Evolutionary conservation across 257 asterid species (phyloP), one percentile per base, ranked within the genome.

Genomic region (Nicotiana tabacum): DNA sequence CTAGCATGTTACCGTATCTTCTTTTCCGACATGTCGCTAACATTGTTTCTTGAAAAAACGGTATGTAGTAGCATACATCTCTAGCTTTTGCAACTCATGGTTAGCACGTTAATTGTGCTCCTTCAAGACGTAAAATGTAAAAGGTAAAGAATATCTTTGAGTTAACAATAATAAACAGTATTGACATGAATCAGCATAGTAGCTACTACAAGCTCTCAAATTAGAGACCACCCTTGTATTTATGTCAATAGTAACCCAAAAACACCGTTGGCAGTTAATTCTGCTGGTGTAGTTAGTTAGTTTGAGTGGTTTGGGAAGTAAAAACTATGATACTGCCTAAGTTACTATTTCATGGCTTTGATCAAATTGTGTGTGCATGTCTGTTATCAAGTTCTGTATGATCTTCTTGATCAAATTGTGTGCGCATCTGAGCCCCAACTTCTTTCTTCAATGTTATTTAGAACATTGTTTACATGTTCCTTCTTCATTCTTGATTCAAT

Each of bases 291-390:
- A 74, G 39, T 46, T 70, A 6, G 58, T 21, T n/a, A 11, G 77
- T 69, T 39, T 69, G 57, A 69, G 60, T 43, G 78, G 43, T 15
- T 48, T 74, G 15, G 18, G 6, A 6, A 74, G 39, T 74, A 60
- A 74, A 46, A 74, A 74, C 62, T 74, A 17, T 48, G 80, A 74
- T 74, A 29, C 27, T 7, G 80, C 80, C 43, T 74, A 48, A 74
- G 35, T 21, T 1, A 48, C 8, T 74, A 74, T 27, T 27, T 74
- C 4, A 27, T 12, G 12, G 2, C 64, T 74, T 58, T 58, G 30
- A 27, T 43, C 51, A 43, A 43, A 43, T 43, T 43, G 3, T 43
- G 11, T 43, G 11, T 43, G 43, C 53, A 7, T 46, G 43, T 15
- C 43, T 0, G 2, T 9, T 74, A 27, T 74, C 16, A 61, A 48